These are phyloP conservation scores for Kappamyces sp. DNA, from an alignment of 192 early-diverging fungal species.

Conservation along the genomic window DNA sequence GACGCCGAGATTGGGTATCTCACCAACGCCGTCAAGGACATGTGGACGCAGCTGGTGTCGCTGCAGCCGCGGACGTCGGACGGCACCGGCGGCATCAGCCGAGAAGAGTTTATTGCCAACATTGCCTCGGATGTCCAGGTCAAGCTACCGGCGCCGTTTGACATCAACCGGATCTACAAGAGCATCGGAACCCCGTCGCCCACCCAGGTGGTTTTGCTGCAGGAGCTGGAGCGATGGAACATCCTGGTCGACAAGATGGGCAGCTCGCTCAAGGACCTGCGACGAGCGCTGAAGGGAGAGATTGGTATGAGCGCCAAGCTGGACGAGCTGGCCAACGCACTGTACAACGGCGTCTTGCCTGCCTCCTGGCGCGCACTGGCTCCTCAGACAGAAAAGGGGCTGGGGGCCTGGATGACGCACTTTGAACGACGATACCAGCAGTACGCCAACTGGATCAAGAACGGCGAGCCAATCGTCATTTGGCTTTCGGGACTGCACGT, in stretches of 20 bases:
- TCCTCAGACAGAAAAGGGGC: slow-evolving; percentile 56
- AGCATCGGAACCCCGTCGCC: slow-evolving; percentile 46
- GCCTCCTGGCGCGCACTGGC: slow-evolving; percentile 47
- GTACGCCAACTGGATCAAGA: slow-evolving; percentile 58
- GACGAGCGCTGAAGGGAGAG: slow-evolving; percentile 53
- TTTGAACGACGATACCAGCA: slow-evolving; percentile 51
- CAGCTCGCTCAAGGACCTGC: slow-evolving; percentile 42
- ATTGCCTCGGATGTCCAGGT: slow-evolving; percentile 55
- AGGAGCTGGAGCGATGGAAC: slow-evolving; percentile 61
- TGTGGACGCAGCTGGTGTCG: slow-evolving; percentile 56
- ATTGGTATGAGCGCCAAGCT: slow-evolving; percentile 59
- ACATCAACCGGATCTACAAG: slow-evolving; percentile 52
- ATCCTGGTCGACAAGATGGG: slow-evolving; percentile 52
- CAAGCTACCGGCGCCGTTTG: slow-evolving; percentile 49
- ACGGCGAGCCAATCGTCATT: slow-evolving; percentile 56
- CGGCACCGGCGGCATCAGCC: slow-evolving; percentile 53
- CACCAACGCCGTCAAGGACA: slow-evolving; percentile 55
- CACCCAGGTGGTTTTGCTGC: slow-evolving; percentile 54
- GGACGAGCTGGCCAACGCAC: slow-evolving; percentile 50
- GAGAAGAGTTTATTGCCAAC: slow-evolving; percentile 55
- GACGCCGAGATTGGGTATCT: slow-evolving; percentile 62
- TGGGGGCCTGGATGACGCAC: slow-evolving; percentile 54
- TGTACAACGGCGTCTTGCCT: slow-evolving; percentile 53
- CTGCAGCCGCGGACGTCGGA: slow-evolving; percentile 54
- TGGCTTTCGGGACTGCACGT: slow-evolving; percentile 59